phyloP scores from a whole-genome alignment of 78 protist species.

The Pigoraptor vietnamica region DNA sequence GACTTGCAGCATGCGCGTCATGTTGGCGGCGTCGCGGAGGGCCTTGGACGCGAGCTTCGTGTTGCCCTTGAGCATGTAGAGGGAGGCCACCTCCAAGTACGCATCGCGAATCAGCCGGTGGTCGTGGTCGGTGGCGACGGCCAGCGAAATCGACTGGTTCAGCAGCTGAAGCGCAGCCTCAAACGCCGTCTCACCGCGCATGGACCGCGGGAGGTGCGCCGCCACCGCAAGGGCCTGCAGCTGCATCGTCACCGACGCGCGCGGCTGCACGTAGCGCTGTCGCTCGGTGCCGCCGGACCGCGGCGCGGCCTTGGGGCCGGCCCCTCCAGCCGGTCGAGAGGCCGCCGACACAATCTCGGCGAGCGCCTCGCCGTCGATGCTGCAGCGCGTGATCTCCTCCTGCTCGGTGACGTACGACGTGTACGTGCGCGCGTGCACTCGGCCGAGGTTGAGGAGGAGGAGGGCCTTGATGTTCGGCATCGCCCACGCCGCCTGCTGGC shows the following conservation, averaged over 20 bases:
- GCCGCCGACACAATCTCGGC: background rate
- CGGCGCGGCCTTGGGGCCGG: no score
- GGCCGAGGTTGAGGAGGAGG: background rate
- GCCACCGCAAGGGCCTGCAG: background rate
- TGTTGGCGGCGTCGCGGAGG: background rate
- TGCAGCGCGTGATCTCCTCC: background rate
- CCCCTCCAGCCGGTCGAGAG: no score
- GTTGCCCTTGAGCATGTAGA: background rate
- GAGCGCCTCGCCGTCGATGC: background rate
- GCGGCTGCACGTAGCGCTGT: background rate
- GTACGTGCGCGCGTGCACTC: background rate
- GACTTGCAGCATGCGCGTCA: background rate
- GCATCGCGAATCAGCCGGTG: background rate
- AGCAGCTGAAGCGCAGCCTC: background rate
- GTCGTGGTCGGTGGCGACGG: background rate
- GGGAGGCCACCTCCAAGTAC: background rate
- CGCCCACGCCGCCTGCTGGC: background rate
- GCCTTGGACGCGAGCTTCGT: background rate
- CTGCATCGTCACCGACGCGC: background rate
- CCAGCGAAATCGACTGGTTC: background rate
- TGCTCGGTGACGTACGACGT: background rate
- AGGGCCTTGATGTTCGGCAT: background rate
- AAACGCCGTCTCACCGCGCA: background rate
- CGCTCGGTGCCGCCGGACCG: background rate
- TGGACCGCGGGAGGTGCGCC: background rate